phyloP scores from a whole-genome alignment of 116 monocot species.

The Phalaenopsis hybrid region DNA sequence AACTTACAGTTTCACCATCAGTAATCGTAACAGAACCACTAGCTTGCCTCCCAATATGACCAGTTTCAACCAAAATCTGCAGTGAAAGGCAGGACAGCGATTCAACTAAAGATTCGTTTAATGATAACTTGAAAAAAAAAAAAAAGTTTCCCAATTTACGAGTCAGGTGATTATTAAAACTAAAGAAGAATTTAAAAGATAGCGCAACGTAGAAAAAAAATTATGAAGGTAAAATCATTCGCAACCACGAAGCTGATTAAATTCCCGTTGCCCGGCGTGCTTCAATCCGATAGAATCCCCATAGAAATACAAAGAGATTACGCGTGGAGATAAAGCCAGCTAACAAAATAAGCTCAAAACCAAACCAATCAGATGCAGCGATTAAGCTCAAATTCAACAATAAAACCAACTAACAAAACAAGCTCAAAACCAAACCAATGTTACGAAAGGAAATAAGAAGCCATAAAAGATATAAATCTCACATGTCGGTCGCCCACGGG shows the following conservation, averaged over 20 bases:
- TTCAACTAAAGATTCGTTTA: neutral
- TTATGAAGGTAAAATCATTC: neutral
- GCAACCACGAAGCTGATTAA: neutral
- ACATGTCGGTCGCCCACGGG: constrained; percentile 75
- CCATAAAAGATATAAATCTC: constrained; percentile 13
- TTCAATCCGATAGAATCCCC: neutral
- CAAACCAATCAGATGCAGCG: neutral
- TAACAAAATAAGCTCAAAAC: no score
- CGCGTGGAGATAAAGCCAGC: neutral
- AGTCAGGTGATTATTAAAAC: neutral
- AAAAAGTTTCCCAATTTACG: neutral
- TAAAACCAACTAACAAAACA: no score
- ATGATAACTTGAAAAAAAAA: neutral
- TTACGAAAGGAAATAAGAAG: neutral
- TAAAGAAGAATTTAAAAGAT: neutral
- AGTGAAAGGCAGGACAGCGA: neutral
- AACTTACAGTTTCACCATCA: constrained; percentile 92
- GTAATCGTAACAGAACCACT: constrained; percentile 86
- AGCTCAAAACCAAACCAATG: no score
- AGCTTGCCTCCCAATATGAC: constrained; percentile 94
- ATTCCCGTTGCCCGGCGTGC: neutral
- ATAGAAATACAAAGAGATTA: neutral
- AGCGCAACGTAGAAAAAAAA: neutral
- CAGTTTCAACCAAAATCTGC: constrained; percentile 97
- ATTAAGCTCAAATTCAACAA: no score